Evolutionary conservation across 176 grass and related monocot genomes (phyloP).

Genomic region (Zoysia pacifica): DNA sequence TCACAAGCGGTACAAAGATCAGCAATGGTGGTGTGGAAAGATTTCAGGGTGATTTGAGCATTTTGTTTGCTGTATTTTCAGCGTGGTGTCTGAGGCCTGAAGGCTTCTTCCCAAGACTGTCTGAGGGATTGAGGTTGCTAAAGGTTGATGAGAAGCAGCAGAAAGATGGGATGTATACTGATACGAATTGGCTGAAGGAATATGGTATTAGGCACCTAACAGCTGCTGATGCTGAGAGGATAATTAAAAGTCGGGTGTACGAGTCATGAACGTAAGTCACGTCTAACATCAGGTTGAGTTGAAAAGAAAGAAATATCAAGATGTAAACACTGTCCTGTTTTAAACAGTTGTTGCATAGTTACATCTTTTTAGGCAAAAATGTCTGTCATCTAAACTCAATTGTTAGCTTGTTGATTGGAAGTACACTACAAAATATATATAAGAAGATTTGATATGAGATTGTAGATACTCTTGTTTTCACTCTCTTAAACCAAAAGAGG

Average conservation of each 20-base stretch:
- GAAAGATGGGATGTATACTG: constrained; percentile 38
- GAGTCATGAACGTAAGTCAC: constrained; percentile 34
- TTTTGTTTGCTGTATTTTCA: constrained; percentile 68
- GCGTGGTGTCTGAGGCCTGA: constrained; percentile 93
- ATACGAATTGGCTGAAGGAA: constrained; percentile 52
- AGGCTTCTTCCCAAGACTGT: constrained; percentile 75
- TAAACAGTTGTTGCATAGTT: constrained; percentile 19
- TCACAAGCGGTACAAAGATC: constrained; percentile 57
- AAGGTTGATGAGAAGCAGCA: constrained; percentile 54
- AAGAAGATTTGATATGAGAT: background rate
- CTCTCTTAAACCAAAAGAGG: background rate
- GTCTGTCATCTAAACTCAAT: constrained; percentile 5
- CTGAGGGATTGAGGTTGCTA: constrained; percentile 62
- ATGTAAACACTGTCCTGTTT: background rate
- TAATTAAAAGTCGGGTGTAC: constrained; percentile 60
- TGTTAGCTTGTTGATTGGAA: constrained; percentile 18
- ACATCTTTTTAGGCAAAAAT: background rate
- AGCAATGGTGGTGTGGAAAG: constrained; percentile 59
- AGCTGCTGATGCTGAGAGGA: constrained; percentile 54
- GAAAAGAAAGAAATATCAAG: background rate
- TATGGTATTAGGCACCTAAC: constrained; percentile 70
- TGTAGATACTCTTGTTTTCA: background rate
- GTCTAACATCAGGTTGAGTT: constrained; percentile 7
- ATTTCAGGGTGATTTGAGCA: constrained; percentile 58
- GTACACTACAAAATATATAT: background rate